Evolutionary conservation across 345 rosid species (phyloP).

Genomic region (Cochlearia excelsa): DNA sequence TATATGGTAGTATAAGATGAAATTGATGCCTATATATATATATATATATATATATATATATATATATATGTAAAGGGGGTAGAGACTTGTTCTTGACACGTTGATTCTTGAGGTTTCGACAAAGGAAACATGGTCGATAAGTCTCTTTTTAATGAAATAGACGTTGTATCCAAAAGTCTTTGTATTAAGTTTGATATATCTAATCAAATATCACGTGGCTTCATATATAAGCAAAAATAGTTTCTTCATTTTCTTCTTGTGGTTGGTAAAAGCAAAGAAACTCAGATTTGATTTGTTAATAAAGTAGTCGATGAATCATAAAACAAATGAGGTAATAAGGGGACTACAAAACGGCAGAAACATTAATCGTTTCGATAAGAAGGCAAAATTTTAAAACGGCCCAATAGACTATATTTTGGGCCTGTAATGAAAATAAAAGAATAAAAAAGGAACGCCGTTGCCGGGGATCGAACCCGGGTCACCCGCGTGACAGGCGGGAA

Average conservation of each 20-base stretch:
- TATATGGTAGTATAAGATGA: constrained; percentile 1
- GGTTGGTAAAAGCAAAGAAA: too few species aligned
- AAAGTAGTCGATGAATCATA: too few species aligned
- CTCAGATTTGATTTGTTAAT: too few species aligned
- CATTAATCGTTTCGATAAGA: too few species aligned
- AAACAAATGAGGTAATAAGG: too few species aligned
- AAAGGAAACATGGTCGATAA: constrained; percentile 19
- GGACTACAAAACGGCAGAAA: too few species aligned
- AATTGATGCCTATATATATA: not conserved
- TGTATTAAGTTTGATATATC: constrained; percentile 11
- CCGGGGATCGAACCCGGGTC: constrained; percentile 99
- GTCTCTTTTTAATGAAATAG: constrained; percentile 5
- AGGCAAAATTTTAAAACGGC: too few species aligned
- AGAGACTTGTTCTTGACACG: constrained; percentile 15
- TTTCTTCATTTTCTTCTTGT: too few species aligned
- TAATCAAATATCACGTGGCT: not conserved
- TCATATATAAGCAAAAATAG: too few species aligned
- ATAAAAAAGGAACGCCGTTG: constrained; percentile 50
- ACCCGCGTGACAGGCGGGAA: constrained; percentile 98
- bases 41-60: too few species aligned
- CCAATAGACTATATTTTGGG: too few species aligned
- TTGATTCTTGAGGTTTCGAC: constrained; percentile 23
- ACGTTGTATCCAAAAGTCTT: constrained; percentile 8
- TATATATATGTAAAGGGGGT: not conserved
- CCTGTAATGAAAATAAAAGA: too few species aligned